Evolutionary conservation across 2,329 filamentous ascomycete genomes (phyloP), one percentile per base, ranked within the genome.

Genomic region (Bipolaris oryzae): DNA sequence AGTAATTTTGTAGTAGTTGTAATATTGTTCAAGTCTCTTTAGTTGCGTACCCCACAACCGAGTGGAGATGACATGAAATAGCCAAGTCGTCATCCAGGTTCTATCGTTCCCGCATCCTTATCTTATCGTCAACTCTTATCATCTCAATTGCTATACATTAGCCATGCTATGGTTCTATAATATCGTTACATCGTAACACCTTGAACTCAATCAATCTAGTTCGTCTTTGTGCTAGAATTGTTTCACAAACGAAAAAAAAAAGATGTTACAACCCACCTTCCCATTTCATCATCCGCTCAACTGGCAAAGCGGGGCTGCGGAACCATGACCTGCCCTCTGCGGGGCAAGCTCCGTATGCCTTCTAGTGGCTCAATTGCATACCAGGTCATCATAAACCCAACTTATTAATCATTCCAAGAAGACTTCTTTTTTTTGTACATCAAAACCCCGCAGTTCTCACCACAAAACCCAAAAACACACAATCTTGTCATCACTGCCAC

Each of bases 281-380:
- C 57, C 41, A 16, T 58, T 55, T 34, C 18, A 47, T 56, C 33
- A 15, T 33, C 47, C 59, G 63, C 65, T 60, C 61, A 47, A 66
- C 63, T 46, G 63, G 62, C 62, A 55, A 42, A 51, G 61, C 60
- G 65, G 62, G 58, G 58, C 45, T 60, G 50, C 57, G 57, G 64
- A 64, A 58, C 58, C 52, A 56, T 61, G 54, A 44, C 37, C 58
- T 56, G 44, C 55, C 55, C 49, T 53, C 57, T 63, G 65, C 65
- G 60, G 62, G 65, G 64, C 64, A 66, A 20, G 18, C 43, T 54
- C 50, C 48, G 55, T 39, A 38, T 25, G 10, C 28, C 23, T 7
- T 31, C 13, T 42, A 23, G 16, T 9, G 13, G 21, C 37, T 2
- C 25, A 28, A 28, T 7, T 28, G 2, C 25, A 28, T 18, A 41